Base-by-base conservation (phyloP, 164 flowering plant genomes). In the Litsea cubeba region DNA sequence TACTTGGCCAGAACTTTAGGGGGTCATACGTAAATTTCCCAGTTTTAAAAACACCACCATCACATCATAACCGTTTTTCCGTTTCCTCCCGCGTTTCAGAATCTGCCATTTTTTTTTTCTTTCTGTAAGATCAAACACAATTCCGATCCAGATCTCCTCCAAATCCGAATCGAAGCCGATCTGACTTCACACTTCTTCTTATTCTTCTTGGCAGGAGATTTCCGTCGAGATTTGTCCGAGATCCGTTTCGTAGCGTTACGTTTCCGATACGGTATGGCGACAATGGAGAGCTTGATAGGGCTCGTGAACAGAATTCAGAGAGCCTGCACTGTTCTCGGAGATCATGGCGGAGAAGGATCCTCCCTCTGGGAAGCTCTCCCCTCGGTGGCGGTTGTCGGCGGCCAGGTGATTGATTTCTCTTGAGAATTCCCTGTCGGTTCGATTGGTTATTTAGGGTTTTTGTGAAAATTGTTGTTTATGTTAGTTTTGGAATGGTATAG, bases 321-420 rank as follows among this genome's bases (percentile, higher is more conserved):
- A 76, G 99, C 97, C 50, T 96, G 99, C 83, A 96, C 98, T 2
- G 97, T 94, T 14, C 82, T 96, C 30, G 98, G 99, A 11, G 99
- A 96, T 82, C 88, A 94, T 69, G 99, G 99, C 64, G 98, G 98
- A 71, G 98, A 94, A 71, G 97, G 97, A 60, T 77, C 85, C 87
- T 93, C 99, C 5, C 95, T 96, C n/a, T 96, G 98, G 99, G 99
- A 96, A 85, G 99, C 99, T 73, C 97, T 96, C 66, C 99, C 99
- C 46, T 80, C 99, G 18, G 98, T 96, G 60, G 99, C 97, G 22
- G 98, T 96, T 66, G 98, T 96, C 1, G 98, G 99, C 14, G 99
- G 99, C 71, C 99, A 95, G 97, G 99, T 85, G 14, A 15, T 28
- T 64, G 2, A 30, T 5, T 14, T 54, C 35, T 18, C 74, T 1